Base-by-base conservation (phyloP, 2,329 filamentous ascomycete species). In the Monosporascus sp. region DNA sequence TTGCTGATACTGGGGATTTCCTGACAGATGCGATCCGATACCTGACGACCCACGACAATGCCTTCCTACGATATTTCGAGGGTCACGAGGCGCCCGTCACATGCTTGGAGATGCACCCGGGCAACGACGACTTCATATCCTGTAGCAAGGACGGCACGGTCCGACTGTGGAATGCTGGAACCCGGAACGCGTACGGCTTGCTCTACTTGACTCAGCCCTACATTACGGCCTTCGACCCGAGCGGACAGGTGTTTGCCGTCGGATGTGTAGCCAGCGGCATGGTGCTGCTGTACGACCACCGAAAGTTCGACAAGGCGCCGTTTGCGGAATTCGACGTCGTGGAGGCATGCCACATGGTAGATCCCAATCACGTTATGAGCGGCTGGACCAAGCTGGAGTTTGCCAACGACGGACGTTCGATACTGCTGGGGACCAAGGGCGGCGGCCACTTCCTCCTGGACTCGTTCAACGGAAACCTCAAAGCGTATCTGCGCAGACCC, bases 321-420 rank as follows among this genome's bases (percentile, higher is more conserved):
- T 95, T 99, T 65, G 81, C 86, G 11, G 88, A 82, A 8, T 94
- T 97, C 64, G 93, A 97, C 65, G 76, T 97, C 17, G 72, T 84
- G 24, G 82, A 86, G 52, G 72, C 77, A 49, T 74, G 75, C 46
- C 67, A 74, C 65, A 55, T 72, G 65, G 63, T 76, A 49, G 75
- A 81, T 58, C 70, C 77, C 6, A 80, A 86, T 48, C 84, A 88
- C 50, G 72, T 80, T 1, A 75, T 82, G 56, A 80, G 79, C 50
- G 86, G 86, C 11, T 99, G 94, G 94, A 94, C 89, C 1, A 91
- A 88, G 62, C 79, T 99, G 43, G 91, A 96, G 64, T 97, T 99
- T 68, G 94, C 90, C 54, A 99, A 99, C 64, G 94, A 99, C 65
- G 94, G 94, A 18, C 96, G 96, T 66, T 83, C 83, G 55, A 73